Evolutionary conservation across 1,284 basidiomycete species (phyloP), one percentile per base, ranked within the genome.

Genomic region (Fomitiporia mediterranea): DNA sequence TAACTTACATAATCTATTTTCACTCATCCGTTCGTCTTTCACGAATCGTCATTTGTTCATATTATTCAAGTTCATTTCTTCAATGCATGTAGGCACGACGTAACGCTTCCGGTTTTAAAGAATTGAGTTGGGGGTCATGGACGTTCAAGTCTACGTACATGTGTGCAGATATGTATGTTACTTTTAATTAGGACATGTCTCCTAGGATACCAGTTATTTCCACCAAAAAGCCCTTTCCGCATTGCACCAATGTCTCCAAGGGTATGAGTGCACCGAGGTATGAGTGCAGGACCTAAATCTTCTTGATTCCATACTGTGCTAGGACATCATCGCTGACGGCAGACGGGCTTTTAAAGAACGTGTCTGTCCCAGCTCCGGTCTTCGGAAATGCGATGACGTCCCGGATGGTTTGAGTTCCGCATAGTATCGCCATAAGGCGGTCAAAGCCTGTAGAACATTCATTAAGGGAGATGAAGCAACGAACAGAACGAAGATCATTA

Each of bases 321-420:
- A 94, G 72, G 32, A 83, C 75, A 30, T 80, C 78, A 23, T 73
- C 69, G 43, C 69, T 67, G 48, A 85, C 78, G 3, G 80, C 66
- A 0, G 89, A 84, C 21, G 94, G 94, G 68, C 90, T 91, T 70
- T 83, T 88, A 77, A 98, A 95, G 30, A 97, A 81, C 46, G 86
- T 81, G 70, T 98, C 94, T n/a, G 82, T 79, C 11, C 94, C 94
- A 43, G 75, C 79, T 21, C 82, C 82, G 5, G 89, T 89, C 75
- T 98, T 98, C 3, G 94, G 94, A 75, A 98, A 98, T 7, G 94
- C 94, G 63, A 98, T 97, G 61, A 98, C 94, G 68, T 98, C 94
- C 58, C 93, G 79, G 63, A 98, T 98, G 27, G 88, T 89, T 57
- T 82, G 78, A 0, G 91, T 81, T 59, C 85, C 83, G 73, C 91